phyloP scores from a whole-genome alignment of 768 basidiomycete genomes.

The Lactifluus volemus region DNA sequence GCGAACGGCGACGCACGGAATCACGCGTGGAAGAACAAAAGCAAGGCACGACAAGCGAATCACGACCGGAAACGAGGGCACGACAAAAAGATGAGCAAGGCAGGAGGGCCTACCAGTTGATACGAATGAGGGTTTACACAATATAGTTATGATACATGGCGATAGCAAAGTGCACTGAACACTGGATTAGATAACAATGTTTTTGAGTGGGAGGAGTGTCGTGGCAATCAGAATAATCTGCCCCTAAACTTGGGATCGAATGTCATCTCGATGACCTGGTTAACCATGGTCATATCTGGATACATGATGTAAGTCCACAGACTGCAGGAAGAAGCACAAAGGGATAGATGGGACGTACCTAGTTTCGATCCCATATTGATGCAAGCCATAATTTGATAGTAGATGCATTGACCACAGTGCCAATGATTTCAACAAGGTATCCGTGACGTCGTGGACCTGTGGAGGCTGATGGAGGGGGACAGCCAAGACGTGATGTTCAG shows the following conservation, averaged over 20 bases:
- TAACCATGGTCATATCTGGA: conserved; percentile 50
- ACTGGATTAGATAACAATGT: background rate
- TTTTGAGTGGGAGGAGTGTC: background rate
- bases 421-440: conserved; percentile 59
- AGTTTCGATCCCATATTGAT: conserved; percentile 53
- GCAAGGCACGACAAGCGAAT: conserved; percentile 65
- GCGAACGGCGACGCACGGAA: conserved; percentile 39
- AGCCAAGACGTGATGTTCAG: background rate
- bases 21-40: conserved; percentile 66
- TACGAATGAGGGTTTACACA: background rate
- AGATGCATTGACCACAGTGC: conserved; percentile 44
- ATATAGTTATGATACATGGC: conserved; percentile 3
- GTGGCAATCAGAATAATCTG: conserved; percentile 35
- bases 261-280: conserved; percentile 52
- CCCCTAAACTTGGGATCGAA: conserved; percentile 47
- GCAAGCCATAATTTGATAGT: conserved; percentile 43
- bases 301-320: background rate
- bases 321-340: background rate
- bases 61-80: conserved; percentile 75
- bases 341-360: conserved; percentile 35
- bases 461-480: background rate
- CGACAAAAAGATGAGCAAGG: conserved; percentile 80
- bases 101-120: conserved; percentile 30
- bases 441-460: conserved; percentile 35
- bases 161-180: background rate